phyloP scores from a whole-genome alignment of 228 moss, liverwort and hornwort genomes.

The Sphagnum fallax region DNA sequence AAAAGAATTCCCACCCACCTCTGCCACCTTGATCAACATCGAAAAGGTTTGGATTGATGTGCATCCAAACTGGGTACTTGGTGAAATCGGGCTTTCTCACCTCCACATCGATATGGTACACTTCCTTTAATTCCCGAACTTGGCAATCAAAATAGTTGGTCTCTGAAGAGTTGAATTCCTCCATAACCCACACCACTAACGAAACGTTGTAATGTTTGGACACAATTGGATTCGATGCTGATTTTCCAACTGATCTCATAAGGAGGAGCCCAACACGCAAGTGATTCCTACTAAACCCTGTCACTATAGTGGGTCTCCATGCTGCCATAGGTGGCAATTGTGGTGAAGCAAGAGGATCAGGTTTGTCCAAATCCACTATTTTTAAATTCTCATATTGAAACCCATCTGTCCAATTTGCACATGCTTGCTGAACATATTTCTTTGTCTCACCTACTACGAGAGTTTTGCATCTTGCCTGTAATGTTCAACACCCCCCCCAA shows the following conservation, averaged over 20 bases:
- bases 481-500: too few species aligned
- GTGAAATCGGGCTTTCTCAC: conserved; percentile 27
- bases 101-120: conserved; percentile 43
- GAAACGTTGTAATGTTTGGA: conserved; percentile 31
- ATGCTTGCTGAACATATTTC: conserved; percentile 44
- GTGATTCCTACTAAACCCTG: conserved; percentile 54
- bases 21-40: conserved; percentile 40
- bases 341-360: conserved; percentile 12
- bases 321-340: conserved; percentile 14
- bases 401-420: conserved; percentile 20
- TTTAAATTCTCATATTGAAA: conserved; percentile 33
- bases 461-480: conserved; percentile 31
- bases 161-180: conserved; percentile 44
- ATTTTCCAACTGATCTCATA: conserved; percentile 35
- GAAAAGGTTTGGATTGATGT: conserved; percentile 25
- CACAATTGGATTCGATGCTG: conserved; percentile 15
- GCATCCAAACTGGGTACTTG: conserved; percentile 39
- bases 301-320: conserved; percentile 57
- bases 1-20: conserved; percentile 14
- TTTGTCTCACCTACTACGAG: conserved; percentile 35
- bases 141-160: conserved; percentile 41
- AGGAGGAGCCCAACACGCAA: conserved; percentile 48
- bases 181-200: conserved; percentile 79
- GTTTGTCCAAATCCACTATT: conserved; percentile 35
- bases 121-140: conserved; percentile 39